Conservation (phyloP, 2,329 filamentous ascomycete species). For the Fusarium agapanthi region DNA sequence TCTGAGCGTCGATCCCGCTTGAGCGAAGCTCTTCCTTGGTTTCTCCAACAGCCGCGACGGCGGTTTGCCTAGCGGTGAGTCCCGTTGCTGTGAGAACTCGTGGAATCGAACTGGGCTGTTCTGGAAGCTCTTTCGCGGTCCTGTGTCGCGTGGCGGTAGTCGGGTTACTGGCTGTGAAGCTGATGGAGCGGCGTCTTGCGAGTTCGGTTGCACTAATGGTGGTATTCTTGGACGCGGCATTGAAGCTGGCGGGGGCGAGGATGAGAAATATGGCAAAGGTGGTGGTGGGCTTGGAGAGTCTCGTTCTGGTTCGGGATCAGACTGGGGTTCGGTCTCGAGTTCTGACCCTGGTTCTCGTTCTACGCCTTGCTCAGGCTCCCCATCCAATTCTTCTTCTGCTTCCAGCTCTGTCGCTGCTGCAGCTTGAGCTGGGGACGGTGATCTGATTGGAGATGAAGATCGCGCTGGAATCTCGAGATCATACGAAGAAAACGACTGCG, state of each 20-base stretch:
- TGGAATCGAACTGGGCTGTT: conserved; percentile 63
- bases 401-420: not conserved
- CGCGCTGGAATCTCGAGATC: not conserved
- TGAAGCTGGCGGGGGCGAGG: conserved; percentile 18
- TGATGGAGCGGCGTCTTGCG: conserved; percentile 6
- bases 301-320: not conserved
- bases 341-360: not conserved
- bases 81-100: conserved; percentile 46
- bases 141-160: conserved; percentile 55
- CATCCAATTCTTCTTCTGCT: not conserved
- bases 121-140: conserved; percentile 67
- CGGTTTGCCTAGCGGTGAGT: conserved; percentile 60
- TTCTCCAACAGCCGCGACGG: conserved; percentile 43
- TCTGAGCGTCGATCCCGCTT: not conserved
- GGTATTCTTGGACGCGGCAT: conserved; percentile 29
- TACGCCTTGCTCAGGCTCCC: not conserved
- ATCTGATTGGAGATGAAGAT: not conserved
- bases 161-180: conserved; percentile 23
- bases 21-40: conserved; percentile 12
- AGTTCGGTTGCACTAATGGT: not conserved
- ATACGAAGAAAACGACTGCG: conserved; percentile 3
- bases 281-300: conserved; percentile 1
- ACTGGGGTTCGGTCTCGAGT: not conserved
- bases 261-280: not conserved
- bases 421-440: not conserved